These are phyloP conservation scores for Platanthera zijinensis DNA, from an alignment of 106 monocot species.

Conservation along the genomic window DNA sequence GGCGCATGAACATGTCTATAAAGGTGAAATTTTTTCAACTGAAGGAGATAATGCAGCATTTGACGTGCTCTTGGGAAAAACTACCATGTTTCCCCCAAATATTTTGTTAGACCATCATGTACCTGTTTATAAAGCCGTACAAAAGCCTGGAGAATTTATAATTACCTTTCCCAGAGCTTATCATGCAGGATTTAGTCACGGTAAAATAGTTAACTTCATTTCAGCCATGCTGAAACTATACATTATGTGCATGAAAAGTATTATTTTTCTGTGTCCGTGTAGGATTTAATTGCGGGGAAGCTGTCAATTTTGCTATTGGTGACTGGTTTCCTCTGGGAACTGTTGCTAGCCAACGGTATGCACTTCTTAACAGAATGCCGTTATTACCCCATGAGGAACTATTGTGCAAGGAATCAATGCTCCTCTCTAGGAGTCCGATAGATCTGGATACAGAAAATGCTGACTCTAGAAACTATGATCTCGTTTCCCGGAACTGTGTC, in stretches of 20 bases:
- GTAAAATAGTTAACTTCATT: conserved; percentile 17
- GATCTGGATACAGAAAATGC: conserved; percentile 5
- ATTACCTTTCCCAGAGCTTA: conserved; percentile 93
- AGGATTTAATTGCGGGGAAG: conserved; percentile 99
- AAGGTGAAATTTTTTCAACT: conserved; percentile 46
- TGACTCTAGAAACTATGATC: conserved; percentile 21
- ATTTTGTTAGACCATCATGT: conserved; percentile 71
- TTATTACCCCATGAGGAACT: conserved; percentile 85
- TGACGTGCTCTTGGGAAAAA: conserved; percentile 78
- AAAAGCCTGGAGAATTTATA: conserved; percentile 87
- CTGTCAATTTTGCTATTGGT: conserved; percentile 91
- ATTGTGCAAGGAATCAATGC: conserved; percentile 77
- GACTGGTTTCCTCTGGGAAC: conserved; percentile 89
- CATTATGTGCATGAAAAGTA: no score
- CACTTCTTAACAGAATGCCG: conserved; percentile 63
- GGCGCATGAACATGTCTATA: conserved; percentile 62
- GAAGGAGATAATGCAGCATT: conserved; percentile 75
- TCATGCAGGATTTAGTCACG: conserved; percentile 97
- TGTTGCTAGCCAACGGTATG: conserved; percentile 69
- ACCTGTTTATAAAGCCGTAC: conserved; percentile 91
- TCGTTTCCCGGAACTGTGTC: conserved; percentile 21
- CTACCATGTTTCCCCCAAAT: conserved; percentile 92
- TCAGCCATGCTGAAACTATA: neutral
- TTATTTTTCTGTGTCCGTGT: neutral
- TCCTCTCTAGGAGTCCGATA: conserved; percentile 28